Evolutionary conservation across 2,329 filamentous ascomycete genomes (phyloP).

Genomic region (Anisogramma anomala): DNA sequence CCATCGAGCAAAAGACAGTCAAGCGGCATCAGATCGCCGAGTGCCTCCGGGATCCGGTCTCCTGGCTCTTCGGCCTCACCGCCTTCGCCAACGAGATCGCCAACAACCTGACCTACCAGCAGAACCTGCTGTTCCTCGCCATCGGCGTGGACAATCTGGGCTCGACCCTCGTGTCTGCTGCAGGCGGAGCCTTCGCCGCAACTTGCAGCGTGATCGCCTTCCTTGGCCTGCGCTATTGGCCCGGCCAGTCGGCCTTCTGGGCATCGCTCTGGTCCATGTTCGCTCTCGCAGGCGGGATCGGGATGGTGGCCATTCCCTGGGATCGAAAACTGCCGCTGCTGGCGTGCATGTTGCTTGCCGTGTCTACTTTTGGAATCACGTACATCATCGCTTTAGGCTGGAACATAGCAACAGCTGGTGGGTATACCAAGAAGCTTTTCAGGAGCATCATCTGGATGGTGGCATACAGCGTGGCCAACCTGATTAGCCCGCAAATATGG

Average conservation of each 20-base stretch:
- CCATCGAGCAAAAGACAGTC: constrained; percentile 28
- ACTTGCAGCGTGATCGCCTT: constrained; percentile 23
- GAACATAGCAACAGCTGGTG: constrained; percentile 24
- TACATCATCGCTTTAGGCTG: constrained; percentile 27
- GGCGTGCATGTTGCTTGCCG: constrained; percentile 22
- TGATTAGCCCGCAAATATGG: constrained; percentile 23
- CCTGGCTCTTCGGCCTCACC: constrained; percentile 18
- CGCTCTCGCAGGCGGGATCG: constrained; percentile 21
- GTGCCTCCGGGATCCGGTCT: constrained; percentile 16
- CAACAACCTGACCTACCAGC: constrained; percentile 31
- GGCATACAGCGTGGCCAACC: constrained; percentile 19
- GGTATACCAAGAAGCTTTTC: constrained; percentile 23
- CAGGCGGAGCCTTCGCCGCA: constrained; percentile 26
- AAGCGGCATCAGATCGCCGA: constrained; percentile 19
- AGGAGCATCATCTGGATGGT: constrained; percentile 24
- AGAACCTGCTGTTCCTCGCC: constrained; percentile 25
- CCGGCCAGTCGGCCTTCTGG: constrained; percentile 23
- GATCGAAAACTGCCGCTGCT: constrained; percentile 21
- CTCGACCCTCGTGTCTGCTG: constrained; percentile 28
- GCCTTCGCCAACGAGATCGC: constrained; percentile 25
- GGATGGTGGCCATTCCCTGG: constrained; percentile 23
- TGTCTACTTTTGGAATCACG: constrained; percentile 23
- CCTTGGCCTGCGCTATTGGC: constrained; percentile 21
- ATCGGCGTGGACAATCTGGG: constrained; percentile 27
- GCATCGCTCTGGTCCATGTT: constrained; percentile 23